These are phyloP conservation scores for Paramecium pentaurelia DNA, from an alignment of 73 alveolate species.

Conservation along the genomic window DNA sequence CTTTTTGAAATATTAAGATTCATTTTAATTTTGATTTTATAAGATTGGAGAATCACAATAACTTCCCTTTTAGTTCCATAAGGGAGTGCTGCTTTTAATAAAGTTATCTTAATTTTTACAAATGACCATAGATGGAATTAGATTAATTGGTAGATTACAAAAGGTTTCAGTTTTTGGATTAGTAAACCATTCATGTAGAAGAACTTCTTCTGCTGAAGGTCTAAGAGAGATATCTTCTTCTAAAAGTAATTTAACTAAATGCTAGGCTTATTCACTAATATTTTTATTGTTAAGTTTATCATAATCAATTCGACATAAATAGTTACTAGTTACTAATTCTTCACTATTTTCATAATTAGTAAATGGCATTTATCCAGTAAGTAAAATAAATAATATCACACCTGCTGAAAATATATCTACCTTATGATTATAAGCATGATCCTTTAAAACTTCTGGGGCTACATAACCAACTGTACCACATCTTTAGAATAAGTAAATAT, in stretches of 20 bases:
- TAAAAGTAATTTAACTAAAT: background rate
- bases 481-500: background rate
- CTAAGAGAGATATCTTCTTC: background rate
- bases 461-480: conserved; percentile 57
- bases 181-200: background rate
- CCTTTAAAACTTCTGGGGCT: conserved; percentile 50
- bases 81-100: background rate
- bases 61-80: background rate
- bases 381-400: background rate
- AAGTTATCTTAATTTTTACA: background rate
- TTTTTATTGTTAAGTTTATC: background rate
- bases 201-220: background rate
- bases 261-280: background rate
- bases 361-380: conserved; percentile 35
- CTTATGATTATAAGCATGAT: conserved; percentile 16
- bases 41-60: background rate
- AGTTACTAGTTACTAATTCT: background rate
- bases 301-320: background rate
- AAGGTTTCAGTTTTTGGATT: background rate
- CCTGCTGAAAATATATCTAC: conserved; percentile 46
- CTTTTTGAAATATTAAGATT: background rate
- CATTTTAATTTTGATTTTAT: background rate
- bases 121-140: background rate
- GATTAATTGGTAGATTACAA: background rate
- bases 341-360: background rate